Conservation (phyloP, 2,329 filamentous ascomycete genomes). For the Proliferodiscus dingleyae region DNA sequence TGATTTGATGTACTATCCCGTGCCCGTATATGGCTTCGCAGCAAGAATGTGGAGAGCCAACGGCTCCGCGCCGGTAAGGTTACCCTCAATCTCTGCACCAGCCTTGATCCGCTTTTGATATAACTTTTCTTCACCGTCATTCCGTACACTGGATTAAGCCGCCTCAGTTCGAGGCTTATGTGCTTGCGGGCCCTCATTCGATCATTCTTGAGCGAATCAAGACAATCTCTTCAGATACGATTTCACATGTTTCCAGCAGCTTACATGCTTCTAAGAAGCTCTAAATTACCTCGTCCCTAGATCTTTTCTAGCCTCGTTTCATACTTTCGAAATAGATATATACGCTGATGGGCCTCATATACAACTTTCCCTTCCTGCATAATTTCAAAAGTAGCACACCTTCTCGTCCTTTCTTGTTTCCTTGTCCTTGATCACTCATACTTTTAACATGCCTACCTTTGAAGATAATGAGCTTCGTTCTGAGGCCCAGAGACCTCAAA, state of each 20-base stretch:
- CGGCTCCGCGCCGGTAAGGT: too few relatives aligned
- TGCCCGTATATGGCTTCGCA: background rate
- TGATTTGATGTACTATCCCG: conserved; percentile 17
- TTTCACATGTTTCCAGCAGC: conserved; percentile 19
- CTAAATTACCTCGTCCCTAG: conserved; percentile 11
- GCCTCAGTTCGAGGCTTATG: conserved; percentile 14
- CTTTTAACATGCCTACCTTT: conserved; percentile 52
- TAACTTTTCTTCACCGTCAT: conserved; percentile 19
- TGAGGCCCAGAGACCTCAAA: conserved; percentile 25
- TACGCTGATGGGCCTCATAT: conserved; percentile 11
- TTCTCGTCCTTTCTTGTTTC: too few relatives aligned
- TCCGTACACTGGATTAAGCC: conserved; percentile 16
- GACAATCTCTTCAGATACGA: conserved; percentile 9
- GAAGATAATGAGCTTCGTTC: conserved; percentile 52
- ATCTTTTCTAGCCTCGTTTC: conserved; percentile 27
- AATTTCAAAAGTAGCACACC: too few relatives aligned
- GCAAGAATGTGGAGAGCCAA: too few relatives aligned
- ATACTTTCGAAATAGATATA: conserved; percentile 23
- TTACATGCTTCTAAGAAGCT: conserved; percentile 7
- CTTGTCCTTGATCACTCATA: conserved; percentile 6
- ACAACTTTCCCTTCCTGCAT: background rate
- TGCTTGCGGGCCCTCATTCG: conserved; percentile 10
- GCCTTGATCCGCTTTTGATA: conserved; percentile 26
- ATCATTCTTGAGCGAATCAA: conserved; percentile 5
- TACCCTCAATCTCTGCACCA: conserved; percentile 13